Percentiles rank a stretch among this genome's conserved stretches.
phyloP scores from a whole-genome alignment of 164 flowering plant genomes.

The Liriodendron chinense region DNA sequence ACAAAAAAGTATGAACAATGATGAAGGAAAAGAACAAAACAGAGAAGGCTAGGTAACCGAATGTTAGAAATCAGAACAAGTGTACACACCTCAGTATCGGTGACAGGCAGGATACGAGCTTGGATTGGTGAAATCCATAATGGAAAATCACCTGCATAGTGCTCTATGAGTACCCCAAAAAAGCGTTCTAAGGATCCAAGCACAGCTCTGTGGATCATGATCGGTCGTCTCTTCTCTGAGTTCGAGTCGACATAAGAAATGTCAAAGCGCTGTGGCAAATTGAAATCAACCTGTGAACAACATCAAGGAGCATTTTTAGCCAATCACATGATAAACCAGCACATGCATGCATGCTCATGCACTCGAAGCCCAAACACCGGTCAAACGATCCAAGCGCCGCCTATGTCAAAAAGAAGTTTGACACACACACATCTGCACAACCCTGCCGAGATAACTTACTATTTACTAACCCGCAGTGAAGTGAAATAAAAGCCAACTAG shows the following conservation, averaged over 20 bases:
- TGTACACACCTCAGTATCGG: constrained; percentile 67
- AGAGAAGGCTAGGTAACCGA: neutral
- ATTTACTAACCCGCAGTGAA: neutral
- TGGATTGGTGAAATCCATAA: constrained; percentile 95
- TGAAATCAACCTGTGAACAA: constrained; percentile 80
- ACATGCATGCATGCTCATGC: neutral
- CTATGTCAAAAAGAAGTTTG: neutral
- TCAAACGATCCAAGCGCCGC: too few relatives aligned
- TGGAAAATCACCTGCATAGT: constrained; percentile 95
- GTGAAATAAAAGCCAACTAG: neutral
- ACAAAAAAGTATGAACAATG: neutral
- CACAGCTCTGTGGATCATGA: constrained; percentile 96
- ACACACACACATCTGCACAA: neutral
- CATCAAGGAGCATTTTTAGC: neutral
- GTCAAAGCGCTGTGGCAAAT: constrained; percentile 90
- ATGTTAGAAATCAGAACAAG: neutral
- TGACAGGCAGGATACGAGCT: constrained; percentile 82
- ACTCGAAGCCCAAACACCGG: neutral
- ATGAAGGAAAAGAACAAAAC: neutral
- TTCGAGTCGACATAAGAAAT: constrained; percentile 81
- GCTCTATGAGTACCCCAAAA: constrained; percentile 93
- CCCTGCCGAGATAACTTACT: neutral
- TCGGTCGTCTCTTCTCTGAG: constrained; percentile 78
- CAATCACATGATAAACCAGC: neutral
- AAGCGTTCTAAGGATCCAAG: constrained; percentile 96